A percentile compares a stretch with the other conserved stretches of the same genome.
Conservation (phyloP, 768 basidiomycete genomes). For the Suillus clintonianus region DNA sequence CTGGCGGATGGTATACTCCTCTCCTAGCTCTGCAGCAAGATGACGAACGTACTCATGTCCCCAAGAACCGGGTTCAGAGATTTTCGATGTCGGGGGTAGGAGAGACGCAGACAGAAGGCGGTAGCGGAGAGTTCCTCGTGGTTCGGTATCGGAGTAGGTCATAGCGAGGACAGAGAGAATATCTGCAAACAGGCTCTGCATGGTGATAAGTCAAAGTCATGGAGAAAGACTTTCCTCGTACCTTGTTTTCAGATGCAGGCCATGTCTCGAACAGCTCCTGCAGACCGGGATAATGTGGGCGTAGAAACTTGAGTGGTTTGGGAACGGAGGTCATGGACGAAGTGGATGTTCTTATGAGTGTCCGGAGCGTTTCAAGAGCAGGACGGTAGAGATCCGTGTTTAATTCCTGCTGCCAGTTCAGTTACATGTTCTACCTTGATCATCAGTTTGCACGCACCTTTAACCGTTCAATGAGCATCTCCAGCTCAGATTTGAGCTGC, state of each 20-base stretch:
- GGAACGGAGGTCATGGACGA: slow-evolving; percentile 99
- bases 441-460: slow-evolving; percentile 56
- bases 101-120: slow-evolving; percentile 74
- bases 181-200: slow-evolving; percentile 90
- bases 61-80: slow-evolving; percentile 93
- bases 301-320: slow-evolving; percentile 97
- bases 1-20: slow-evolving; percentile 81
- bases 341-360: slow-evolving; percentile 92
- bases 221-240: slow-evolving; percentile 24
- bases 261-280: slow-evolving; percentile 84
- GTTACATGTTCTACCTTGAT: slow-evolving; percentile 5
- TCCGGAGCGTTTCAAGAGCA: slow-evolving; percentile 91
- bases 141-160: slow-evolving; percentile 98
- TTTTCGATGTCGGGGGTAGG: slow-evolving; percentile 56
- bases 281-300: slow-evolving; percentile 88
- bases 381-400: slow-evolving; percentile 83
- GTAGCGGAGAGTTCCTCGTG: slow-evolving; percentile 93
- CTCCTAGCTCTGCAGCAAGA: slow-evolving; percentile 92
- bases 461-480: slow-evolving; percentile 94
- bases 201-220: slow-evolving; percentile 1
- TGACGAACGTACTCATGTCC: slow-evolving; percentile 99
- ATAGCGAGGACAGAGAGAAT: slow-evolving; percentile 98
- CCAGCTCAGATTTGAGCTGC: slow-evolving; percentile 90
- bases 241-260: slow-evolving; percentile 77
- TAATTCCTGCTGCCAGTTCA: slow-evolving; percentile 65